These are phyloP conservation scores for Pluteus cervinus DNA, from an alignment of 768 basidiomycete genomes.

Conservation along the genomic window DNA sequence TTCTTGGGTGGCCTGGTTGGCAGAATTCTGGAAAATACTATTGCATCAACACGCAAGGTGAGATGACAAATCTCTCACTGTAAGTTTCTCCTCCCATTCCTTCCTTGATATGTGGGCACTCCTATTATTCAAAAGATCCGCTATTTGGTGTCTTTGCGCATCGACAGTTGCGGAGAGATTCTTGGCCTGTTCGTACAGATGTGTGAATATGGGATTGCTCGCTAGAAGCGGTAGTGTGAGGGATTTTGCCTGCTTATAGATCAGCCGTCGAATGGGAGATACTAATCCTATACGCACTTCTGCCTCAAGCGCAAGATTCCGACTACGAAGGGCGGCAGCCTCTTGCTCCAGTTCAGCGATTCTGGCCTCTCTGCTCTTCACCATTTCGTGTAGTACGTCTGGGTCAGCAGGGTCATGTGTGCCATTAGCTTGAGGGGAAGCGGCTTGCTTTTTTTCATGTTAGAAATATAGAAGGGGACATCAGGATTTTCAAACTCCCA, in stretches of 20 bases:
- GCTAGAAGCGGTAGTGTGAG: too few relatives aligned
- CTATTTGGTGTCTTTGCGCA: constrained; percentile 33
- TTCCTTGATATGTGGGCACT: constrained; percentile 31
- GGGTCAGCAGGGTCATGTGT: constrained; percentile 28
- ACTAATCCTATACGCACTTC: too few relatives aligned
- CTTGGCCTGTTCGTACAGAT: constrained; percentile 51
- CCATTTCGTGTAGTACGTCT: constrained; percentile 34
- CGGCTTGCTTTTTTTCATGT: constrained; percentile 35
- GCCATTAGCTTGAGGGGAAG: constrained; percentile 29
- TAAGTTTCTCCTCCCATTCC: constrained; percentile 39
- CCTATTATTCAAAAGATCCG: too few relatives aligned
- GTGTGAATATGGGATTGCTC: too few relatives aligned
- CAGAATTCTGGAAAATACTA: constrained; percentile 21
- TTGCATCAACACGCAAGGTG: too few relatives aligned
- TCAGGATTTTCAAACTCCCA: constrained; percentile 50
- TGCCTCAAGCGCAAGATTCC: too few relatives aligned
- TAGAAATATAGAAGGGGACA: constrained; percentile 35
- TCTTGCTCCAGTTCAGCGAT: constrained; percentile 45
- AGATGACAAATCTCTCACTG: constrained; percentile 24
- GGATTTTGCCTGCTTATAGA: too few relatives aligned
- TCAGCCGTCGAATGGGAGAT: too few relatives aligned
- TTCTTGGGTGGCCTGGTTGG: constrained; percentile 54
- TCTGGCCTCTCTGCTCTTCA: constrained; percentile 37
- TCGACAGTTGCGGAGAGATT: constrained; percentile 34
- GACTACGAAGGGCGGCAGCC: constrained; percentile 35